Conservation (phyloP, 495 filamentous ascomycete species). For the Tuber brumale region DNA sequence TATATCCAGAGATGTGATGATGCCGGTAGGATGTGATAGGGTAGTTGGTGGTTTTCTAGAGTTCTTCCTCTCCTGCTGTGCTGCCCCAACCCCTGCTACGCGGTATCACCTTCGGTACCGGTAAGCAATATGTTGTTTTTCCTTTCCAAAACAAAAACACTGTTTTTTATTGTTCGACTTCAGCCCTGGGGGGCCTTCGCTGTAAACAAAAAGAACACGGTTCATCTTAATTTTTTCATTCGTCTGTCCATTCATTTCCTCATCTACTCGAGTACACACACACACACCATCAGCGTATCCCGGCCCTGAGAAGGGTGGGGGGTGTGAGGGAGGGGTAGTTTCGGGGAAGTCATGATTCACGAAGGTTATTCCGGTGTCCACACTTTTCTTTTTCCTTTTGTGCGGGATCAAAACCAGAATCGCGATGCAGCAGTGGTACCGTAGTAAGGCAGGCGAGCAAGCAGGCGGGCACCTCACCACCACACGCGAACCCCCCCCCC, state of each 20-base stretch:
- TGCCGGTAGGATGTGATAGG: neutral
- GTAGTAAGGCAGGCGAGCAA: neutral
- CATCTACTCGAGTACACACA: too few species aligned
- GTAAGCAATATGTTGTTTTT: neutral
- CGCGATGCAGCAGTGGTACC: neutral
- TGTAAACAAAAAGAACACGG: neutral
- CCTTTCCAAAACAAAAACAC: neutral
- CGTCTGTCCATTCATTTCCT: neutral
- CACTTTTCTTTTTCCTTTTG: neutral
- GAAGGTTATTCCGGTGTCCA: neutral
- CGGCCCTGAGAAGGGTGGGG: neutral
- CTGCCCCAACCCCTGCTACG: neutral
- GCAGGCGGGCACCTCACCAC: neutral
- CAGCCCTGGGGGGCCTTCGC: neutral
- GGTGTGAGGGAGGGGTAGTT: neutral
- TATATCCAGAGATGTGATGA: neutral
- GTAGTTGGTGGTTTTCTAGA: neutral
- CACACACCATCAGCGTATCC: neutral
- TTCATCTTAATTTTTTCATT: conserved; percentile 2
- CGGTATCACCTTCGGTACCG: conserved; percentile 1
- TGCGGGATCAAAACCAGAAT: neutral
- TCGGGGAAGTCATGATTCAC: neutral
- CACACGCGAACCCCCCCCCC: neutral
- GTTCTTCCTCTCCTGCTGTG: neutral
- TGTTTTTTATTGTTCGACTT: neutral